Evolutionary conservation across 73 alveolate species (phyloP).

Genomic region (Blepharisma japonicum): DNA sequence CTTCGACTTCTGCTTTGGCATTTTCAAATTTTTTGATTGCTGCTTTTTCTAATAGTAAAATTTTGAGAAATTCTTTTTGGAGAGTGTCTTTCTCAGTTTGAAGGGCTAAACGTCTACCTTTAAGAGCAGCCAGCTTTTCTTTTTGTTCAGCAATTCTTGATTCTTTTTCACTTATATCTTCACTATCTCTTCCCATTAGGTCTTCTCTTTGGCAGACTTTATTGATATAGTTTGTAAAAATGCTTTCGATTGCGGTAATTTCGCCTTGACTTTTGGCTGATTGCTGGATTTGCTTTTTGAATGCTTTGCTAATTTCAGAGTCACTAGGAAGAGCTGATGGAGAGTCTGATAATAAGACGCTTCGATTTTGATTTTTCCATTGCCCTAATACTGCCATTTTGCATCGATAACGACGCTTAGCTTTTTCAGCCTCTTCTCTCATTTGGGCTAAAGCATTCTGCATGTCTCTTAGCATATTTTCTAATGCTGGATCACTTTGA

Average conservation of each 20-base stretch:
- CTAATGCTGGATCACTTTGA: neutral
- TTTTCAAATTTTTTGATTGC: slow-evolving; percentile 24
- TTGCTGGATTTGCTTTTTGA: slow-evolving; percentile 4
- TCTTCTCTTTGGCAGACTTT: slow-evolving; percentile 4
- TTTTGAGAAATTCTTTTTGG: slow-evolving; percentile 9
- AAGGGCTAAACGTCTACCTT: neutral
- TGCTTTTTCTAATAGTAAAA: slow-evolving; percentile 6
- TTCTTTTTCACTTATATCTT: neutral
- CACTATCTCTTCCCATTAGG: neutral
- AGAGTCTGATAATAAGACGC: neutral
- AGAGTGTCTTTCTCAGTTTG: slow-evolving; percentile 11
- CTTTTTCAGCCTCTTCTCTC: slow-evolving; percentile 30
- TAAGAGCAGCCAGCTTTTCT: neutral
- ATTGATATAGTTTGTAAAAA: neutral
- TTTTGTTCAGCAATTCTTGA: neutral
- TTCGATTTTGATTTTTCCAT: slow-evolving; percentile 6
- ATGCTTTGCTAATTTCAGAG: neutral
- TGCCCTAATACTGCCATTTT: neutral
- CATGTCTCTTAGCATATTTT: neutral
- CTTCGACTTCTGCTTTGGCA: slow-evolving; percentile 16
- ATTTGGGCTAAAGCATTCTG: neutral
- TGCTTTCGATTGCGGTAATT: neutral
- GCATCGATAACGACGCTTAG: neutral
- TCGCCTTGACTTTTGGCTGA: neutral
- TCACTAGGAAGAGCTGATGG: neutral